Evolutionary conservation across 2,329 filamentous ascomycete species (phyloP).

Genomic region (Colletotrichum sp.): DNA sequence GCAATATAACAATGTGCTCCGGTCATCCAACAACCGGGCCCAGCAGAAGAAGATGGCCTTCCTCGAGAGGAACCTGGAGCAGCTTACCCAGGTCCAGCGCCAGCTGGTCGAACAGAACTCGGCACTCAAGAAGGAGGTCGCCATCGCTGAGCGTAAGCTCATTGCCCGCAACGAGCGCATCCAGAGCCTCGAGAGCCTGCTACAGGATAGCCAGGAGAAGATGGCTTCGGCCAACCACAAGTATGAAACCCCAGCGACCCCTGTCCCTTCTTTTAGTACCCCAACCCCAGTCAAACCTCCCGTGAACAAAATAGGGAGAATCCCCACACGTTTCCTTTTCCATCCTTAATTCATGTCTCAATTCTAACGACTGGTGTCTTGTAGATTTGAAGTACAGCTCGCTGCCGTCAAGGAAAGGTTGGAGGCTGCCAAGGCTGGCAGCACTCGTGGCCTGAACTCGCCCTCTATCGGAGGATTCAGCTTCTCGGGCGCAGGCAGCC

Average conservation of each 20-base stretch:
- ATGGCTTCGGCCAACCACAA: constrained; percentile 96
- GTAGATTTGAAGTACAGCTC: constrained; percentile 95
- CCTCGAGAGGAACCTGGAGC: constrained; percentile 95
- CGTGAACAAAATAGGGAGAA: not conserved
- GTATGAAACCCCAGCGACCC: constrained; percentile 49
- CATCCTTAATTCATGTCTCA: not conserved
- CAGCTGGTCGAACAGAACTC: constrained; percentile 99
- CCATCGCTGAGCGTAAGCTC: constrained; percentile 96
- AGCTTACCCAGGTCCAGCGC: constrained; percentile 94
- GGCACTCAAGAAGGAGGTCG: constrained; percentile 97
- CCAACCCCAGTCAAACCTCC: not conserved
- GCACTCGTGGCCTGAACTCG: constrained; percentile 80
- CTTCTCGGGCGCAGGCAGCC: constrained; percentile 68
- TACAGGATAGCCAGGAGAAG: constrained; percentile 98
- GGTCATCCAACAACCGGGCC: constrained; percentile 95
- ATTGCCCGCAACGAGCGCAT: constrained; percentile 97
- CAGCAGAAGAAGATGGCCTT: constrained; percentile 99
- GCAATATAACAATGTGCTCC: constrained; percentile 98
- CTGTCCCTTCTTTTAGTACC: not conserved
- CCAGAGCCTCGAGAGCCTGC: constrained; percentile 85
- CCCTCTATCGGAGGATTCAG: constrained; percentile 72
- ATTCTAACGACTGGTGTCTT: constrained; percentile 3
- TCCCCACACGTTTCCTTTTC: not conserved
- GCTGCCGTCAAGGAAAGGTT: constrained; percentile 97
- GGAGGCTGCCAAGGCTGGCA: constrained; percentile 91